These are phyloP conservation scores for Crithidia brevicula DNA, from an alignment of 208 protist species.

Conservation along the genomic window DNA sequence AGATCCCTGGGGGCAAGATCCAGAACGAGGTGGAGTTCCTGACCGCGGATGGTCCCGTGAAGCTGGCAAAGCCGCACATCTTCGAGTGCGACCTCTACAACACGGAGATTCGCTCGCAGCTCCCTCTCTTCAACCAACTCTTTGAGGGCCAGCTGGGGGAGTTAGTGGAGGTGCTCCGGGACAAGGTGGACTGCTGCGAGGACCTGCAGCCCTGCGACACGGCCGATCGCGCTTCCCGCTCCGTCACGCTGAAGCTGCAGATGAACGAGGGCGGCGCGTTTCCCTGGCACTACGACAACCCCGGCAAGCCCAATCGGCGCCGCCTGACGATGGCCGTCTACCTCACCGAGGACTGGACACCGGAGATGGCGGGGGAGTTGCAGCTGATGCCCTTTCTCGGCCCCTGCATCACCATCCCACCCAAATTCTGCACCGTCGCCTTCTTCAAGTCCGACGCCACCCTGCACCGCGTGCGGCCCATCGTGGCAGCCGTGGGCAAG, in stretches of 20 bases:
- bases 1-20: constrained; percentile 32
- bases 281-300: constrained; percentile 73
- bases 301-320: constrained; percentile 47
- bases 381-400: constrained; percentile 51
- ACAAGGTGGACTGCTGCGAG: constrained; percentile 35
- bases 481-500: constrained; percentile 2
- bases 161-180: constrained; percentile 42
- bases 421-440: constrained; percentile 42
- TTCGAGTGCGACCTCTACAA: constrained; percentile 64
- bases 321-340: constrained; percentile 66
- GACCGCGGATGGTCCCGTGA: constrained; percentile 43
- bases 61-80: constrained; percentile 54
- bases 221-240: constrained; percentile 12
- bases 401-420: constrained; percentile 32
- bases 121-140: constrained; percentile 38
- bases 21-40: constrained; percentile 55
- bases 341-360: constrained; percentile 44
- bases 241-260: constrained; percentile 60
- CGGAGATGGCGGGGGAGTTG: constrained; percentile 44
- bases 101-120: constrained; percentile 25
- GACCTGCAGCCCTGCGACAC: constrained; percentile 33
- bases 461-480: constrained; percentile 45
- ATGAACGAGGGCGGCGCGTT: constrained; percentile 61
- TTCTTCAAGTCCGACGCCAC: constrained; percentile 51
- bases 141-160: constrained; percentile 41